A percentile compares a stretch with the other conserved stretches of the same genome.
Conservation (phyloP, 148 eudicot genomes). For the Arctostaphylos glauca region DNA sequence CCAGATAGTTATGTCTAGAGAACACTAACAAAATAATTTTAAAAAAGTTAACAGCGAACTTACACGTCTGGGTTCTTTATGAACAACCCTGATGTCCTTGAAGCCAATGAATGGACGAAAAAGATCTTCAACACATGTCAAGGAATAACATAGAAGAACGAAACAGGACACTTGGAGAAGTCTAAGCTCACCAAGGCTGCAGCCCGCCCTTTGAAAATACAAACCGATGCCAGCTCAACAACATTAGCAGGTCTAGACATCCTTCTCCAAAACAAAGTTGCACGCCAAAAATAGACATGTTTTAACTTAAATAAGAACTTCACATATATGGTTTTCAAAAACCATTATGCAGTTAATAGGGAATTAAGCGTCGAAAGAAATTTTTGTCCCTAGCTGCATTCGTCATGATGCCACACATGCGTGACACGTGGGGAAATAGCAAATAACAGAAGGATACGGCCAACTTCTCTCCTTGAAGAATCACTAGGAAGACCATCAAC, state of each 20-base stretch:
- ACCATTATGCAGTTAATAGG: not conserved
- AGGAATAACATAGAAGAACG: conserved; percentile 35
- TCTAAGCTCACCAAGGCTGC: not conserved
- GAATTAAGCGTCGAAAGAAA: not conserved
- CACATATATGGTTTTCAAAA: not conserved
- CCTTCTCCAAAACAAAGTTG: not conserved
- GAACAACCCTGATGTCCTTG: conserved; percentile 84
- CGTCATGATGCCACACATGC: not conserved
- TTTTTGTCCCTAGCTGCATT: not conserved
- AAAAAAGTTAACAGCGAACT: conserved; percentile 28
- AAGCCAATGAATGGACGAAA: conserved; percentile 97
- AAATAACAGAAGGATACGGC: conserved; percentile 71
- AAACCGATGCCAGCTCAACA: conserved; percentile 4
- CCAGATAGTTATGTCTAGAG: not conserved
- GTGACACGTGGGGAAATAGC: not conserved
- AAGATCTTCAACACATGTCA: conserved; percentile 64
- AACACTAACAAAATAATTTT: not conserved
- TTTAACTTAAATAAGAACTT: not conserved
- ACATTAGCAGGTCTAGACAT: not conserved
- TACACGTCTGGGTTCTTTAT: conserved; percentile 94
- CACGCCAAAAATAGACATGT: not conserved
- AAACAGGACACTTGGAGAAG: not conserved
- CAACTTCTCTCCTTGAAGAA: conserved; percentile 94
- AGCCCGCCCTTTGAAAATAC: not conserved
- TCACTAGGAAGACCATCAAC: conserved; percentile 91